phyloP scores from a whole-genome alignment of 2,329 filamentous ascomycete genomes.

The Xylaria sp. region DNA sequence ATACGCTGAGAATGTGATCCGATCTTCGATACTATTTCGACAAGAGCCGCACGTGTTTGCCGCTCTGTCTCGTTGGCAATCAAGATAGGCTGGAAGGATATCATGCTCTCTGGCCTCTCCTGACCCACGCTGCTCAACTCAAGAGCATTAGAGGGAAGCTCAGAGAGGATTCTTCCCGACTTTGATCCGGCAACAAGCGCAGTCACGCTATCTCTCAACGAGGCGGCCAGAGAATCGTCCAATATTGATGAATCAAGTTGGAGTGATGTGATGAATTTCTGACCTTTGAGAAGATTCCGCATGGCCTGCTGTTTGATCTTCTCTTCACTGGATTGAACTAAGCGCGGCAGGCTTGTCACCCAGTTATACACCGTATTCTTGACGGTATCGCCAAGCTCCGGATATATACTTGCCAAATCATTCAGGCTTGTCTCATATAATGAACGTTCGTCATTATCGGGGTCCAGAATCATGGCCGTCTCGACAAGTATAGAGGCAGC shows the following conservation, averaged over 20 bases:
- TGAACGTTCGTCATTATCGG: slow-evolving; percentile 41
- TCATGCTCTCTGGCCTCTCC: slow-evolving; percentile 17
- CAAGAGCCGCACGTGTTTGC: slow-evolving; percentile 52
- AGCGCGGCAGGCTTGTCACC: slow-evolving; percentile 71
- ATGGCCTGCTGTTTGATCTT: slow-evolving; percentile 67
- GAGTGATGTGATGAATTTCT: slow-evolving; percentile 58
- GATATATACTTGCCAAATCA: slow-evolving; percentile 58
- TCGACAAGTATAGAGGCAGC: slow-evolving; percentile 71
- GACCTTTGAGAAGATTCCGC: slow-evolving; percentile 68
- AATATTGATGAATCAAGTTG: slow-evolving; percentile 61
- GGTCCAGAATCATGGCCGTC: slow-evolving; percentile 66
- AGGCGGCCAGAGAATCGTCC: slow-evolving; percentile 59
- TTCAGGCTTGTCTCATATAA: slow-evolving; percentile 48
- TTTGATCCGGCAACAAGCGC: slow-evolving; percentile 36
- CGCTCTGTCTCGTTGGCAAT: slow-evolving; percentile 62
- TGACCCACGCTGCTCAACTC: slow-evolving; percentile 30
- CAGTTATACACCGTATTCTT: slow-evolving; percentile 73
- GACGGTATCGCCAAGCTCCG: slow-evolving; percentile 56
- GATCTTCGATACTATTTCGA: slow-evolving; percentile 51
- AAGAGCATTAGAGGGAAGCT: slow-evolving; percentile 30
- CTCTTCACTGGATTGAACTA: slow-evolving; percentile 82
- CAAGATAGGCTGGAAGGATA: slow-evolving; percentile 55
- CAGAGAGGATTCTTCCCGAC: slow-evolving; percentile 30
- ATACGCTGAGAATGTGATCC: slow-evolving; percentile 55
- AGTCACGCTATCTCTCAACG: slow-evolving; percentile 69